A percentile compares a stretch with the other conserved stretches of the same genome.
Evolutionary conservation across 208 protist genomes (phyloP).

Genomic region (Trypanosoma cruzi): DNA sequence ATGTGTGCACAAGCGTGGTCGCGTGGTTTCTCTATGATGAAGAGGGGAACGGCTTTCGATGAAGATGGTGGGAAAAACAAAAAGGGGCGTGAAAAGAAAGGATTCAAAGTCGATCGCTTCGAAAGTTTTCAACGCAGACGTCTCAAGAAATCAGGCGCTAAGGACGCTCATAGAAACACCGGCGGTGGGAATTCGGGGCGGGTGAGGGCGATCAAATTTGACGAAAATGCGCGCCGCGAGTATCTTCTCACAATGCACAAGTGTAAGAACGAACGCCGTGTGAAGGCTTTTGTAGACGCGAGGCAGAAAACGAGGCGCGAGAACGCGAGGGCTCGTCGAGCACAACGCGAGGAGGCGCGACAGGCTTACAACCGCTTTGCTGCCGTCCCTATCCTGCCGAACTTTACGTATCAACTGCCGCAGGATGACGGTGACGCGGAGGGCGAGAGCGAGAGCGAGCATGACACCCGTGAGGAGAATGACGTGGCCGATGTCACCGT

Average conservation of each 20-base stretch:
- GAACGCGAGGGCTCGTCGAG: slow-evolving; percentile 63
- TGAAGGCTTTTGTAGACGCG: slow-evolving; percentile 84
- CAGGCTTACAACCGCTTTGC: slow-evolving; percentile 88
- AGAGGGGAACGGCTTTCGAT: neutral
- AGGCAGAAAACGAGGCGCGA: slow-evolving; percentile 72
- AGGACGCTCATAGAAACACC: slow-evolving; percentile 39
- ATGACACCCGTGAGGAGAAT: too few relatives aligned
- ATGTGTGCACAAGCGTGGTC: neutral
- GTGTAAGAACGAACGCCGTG: slow-evolving; percentile 85
- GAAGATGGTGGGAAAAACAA: slow-evolving; percentile 30
- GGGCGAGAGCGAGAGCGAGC: slow-evolving; percentile 29
- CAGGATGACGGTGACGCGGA: slow-evolving; percentile 36
- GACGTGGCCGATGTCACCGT: neutral
- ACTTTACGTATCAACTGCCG: slow-evolving; percentile 84
- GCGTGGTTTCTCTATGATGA: neutral
- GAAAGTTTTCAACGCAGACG: slow-evolving; percentile 70
- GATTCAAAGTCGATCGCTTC: slow-evolving; percentile 88
- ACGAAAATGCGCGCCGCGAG: slow-evolving; percentile 55
- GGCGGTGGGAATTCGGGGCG: slow-evolving; percentile 21
- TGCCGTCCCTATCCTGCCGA: slow-evolving; percentile 79
- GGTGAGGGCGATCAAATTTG: slow-evolving; percentile 69
- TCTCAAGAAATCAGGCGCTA: slow-evolving; percentile 38
- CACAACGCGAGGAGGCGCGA: slow-evolving; percentile 85
- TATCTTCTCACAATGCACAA: slow-evolving; percentile 86
- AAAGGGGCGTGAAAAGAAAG: slow-evolving; percentile 78